Percentiles rank a stretch among this genome's conserved stretches.
phyloP scores from a whole-genome alignment of 768 basidiomycete genomes.

The Trametes punicea region DNA sequence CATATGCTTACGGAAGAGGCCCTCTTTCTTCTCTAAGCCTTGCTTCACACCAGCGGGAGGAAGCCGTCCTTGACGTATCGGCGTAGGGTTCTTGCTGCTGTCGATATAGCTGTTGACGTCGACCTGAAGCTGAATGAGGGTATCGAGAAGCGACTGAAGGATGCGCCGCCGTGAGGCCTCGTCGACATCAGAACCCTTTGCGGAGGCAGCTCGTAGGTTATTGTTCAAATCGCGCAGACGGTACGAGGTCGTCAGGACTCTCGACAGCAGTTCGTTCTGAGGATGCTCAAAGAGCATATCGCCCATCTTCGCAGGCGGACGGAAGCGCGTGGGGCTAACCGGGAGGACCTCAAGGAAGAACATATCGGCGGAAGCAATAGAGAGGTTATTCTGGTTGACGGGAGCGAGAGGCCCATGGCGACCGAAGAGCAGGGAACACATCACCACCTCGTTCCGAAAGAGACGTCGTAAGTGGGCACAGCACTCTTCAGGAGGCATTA shows the following conservation, averaged over 20 bases:
- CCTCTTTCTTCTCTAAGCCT: conserved; percentile 97
- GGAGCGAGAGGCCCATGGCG: conserved; percentile 84
- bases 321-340: conserved; percentile 92
- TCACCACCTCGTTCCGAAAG: conserved; percentile 76
- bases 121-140: conserved; percentile 84
- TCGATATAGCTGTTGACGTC: conserved; percentile 98
- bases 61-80: conserved; percentile 81
- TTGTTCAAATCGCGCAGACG: conserved; percentile 73
- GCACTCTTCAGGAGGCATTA: conserved; percentile 88
- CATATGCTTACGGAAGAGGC: conserved; percentile 97
- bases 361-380: conserved; percentile 83
- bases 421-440: conserved; percentile 87
- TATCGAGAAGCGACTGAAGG: conserved; percentile 69
- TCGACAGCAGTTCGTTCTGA: conserved; percentile 87
- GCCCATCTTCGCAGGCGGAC: conserved; percentile 88
- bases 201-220: conserved; percentile 56
- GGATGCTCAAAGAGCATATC: conserved; percentile 94
- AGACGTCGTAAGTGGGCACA: conserved; percentile 89
- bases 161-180: conserved; percentile 49
- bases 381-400: conserved; percentile 55
- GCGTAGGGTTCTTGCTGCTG: conserved; percentile 88
- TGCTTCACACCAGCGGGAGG: conserved; percentile 96
- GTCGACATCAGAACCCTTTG: conserved; percentile 54
- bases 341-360: conserved; percentile 94
- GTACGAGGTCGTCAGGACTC: conserved; percentile 77